Evolutionary conservation across 352 stramenopile genomes (phyloP), one percentile per base, ranked within the genome.

Genomic region (Phytophthora crassamura): DNA sequence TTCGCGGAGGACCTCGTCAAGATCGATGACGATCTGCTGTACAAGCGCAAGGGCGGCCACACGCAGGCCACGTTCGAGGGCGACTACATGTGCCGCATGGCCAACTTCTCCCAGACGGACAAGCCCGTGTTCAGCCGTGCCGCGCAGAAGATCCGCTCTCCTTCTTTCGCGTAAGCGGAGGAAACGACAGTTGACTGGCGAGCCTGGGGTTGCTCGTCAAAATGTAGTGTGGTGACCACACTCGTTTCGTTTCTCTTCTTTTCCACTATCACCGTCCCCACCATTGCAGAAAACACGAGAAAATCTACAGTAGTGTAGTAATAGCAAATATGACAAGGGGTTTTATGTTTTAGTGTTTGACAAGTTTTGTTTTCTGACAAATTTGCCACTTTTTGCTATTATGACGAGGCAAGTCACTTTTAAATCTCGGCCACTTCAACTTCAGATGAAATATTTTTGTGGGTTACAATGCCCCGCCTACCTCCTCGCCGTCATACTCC

Each of bases 21-120:
- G 32, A 78, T 90, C 32, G 82, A 93, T 56, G 85, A 93, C 41
- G 81, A 89, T 30, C 69, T 91, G 55, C 68, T 72, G 51, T 95
- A 93, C 82, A 93, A 91, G 70, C 87, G 87, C 72, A 83, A 86
- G 55, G 85, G 87, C 11, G 87, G 87, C 28, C 85, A 92, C 74
- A 95, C 87, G 45, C 87, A 93, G 71, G 85, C 86, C 33, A 92
- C 82, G 33, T 94, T 95, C 45, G 87, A 95, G 43, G 87, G 85
- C 33, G 85, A 95, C 74, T 92, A 94, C 74, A 75, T 92, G 49
- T 92, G 84, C 62, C 72, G 90, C 53, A 95, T 94, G 85, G 87
- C 83, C 59, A 95, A 90, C 67, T 95, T 80, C 67, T 34, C 73
- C 40, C 72, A 85, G 61, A 74, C 79, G 20, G 67, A 88, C 48